These are phyloP conservation scores for Falciphora oryzae DNA, from an alignment of 2,329 filamentous ascomycete genomes.

Conservation along the genomic window DNA sequence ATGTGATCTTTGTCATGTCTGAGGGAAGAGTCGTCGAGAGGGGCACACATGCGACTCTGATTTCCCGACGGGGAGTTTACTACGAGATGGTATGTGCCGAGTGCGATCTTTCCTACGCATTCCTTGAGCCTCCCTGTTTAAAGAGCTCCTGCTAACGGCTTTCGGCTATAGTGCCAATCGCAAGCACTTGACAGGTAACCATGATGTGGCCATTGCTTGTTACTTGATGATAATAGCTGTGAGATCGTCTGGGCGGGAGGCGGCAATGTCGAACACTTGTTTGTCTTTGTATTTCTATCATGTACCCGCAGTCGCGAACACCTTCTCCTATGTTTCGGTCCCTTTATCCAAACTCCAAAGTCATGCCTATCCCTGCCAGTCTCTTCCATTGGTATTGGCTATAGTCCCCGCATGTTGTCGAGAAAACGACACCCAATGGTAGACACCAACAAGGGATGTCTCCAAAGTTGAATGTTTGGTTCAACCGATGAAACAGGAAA, in stretches of 20 bases:
- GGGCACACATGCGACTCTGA: constrained; percentile 33
- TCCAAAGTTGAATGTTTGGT: too few species aligned
- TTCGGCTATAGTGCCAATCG: constrained; percentile 5
- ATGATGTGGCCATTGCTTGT: not conserved
- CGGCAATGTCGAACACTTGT: not conserved
- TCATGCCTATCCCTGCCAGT: too few species aligned
- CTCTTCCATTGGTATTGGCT: too few species aligned
- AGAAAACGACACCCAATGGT: too few species aligned
- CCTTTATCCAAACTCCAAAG: too few species aligned
- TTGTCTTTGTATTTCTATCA: not conserved
- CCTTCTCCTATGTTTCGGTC: not conserved
- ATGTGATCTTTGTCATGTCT: constrained; percentile 38
- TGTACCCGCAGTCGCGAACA: not conserved
- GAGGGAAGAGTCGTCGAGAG: constrained; percentile 35
- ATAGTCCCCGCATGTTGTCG: too few species aligned
- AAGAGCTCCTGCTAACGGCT: not conserved
- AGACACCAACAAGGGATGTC: too few species aligned
- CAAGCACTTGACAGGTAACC: constrained; percentile 10
- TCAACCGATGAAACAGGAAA: too few species aligned
- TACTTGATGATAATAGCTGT: not conserved
- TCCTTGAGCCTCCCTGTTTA: not conserved
- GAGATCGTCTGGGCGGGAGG: too few species aligned
- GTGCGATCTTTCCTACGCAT: not conserved
- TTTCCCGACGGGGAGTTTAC: constrained; percentile 6
- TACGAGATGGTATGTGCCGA: constrained; percentile 9